Percentiles rank a stretch among this genome's conserved stretches.
Evolutionary conservation across 495 filamentous ascomycete genomes (phyloP).

Genomic region (Penicillium lividum): DNA sequence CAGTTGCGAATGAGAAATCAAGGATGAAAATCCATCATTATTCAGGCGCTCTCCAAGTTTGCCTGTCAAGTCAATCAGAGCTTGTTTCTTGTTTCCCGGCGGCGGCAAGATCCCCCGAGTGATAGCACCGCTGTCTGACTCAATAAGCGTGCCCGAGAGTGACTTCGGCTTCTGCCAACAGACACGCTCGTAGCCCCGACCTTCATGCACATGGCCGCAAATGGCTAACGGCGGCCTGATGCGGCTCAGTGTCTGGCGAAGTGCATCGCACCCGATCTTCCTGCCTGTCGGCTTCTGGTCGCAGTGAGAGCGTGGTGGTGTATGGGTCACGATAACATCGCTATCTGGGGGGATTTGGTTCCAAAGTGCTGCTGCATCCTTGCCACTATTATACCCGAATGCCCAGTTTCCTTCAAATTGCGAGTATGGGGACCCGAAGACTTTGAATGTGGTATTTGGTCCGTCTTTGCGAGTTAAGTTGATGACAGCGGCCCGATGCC

Average conservation of each 20-base stretch:
- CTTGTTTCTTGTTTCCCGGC: slow-evolving; percentile 57
- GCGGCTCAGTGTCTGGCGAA: slow-evolving; percentile 38
- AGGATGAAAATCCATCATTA: slow-evolving; percentile 36
- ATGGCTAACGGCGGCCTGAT: slow-evolving; percentile 47
- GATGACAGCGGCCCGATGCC: slow-evolving; percentile 61
- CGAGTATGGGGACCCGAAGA: slow-evolving; percentile 76
- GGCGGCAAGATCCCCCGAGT: slow-evolving; percentile 28
- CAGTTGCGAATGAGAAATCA: background rate
- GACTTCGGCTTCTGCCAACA: slow-evolving; percentile 27
- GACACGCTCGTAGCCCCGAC: slow-evolving; percentile 47
- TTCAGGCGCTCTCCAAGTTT: slow-evolving; percentile 45
- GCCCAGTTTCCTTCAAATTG: slow-evolving; percentile 68
- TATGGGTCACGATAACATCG: slow-evolving; percentile 52
- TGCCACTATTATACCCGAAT: slow-evolving; percentile 60
- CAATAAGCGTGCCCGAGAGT: slow-evolving; percentile 2
- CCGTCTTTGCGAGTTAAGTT: slow-evolving; percentile 57
- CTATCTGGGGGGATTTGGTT: slow-evolving; percentile 44
- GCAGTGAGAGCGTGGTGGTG: slow-evolving; percentile 48
- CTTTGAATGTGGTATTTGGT: slow-evolving; percentile 65
- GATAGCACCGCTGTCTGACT: slow-evolving; percentile 7
- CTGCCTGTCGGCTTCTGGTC: slow-evolving; percentile 34
- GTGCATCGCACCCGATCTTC: slow-evolving; percentile 42
- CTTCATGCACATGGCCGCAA: slow-evolving; percentile 55
- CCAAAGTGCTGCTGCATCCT: slow-evolving; percentile 52
- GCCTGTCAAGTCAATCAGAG: slow-evolving; percentile 56